Base-by-base conservation (phyloP, 1,139 yeast species). In the Pneumocystis sp. region DNA sequence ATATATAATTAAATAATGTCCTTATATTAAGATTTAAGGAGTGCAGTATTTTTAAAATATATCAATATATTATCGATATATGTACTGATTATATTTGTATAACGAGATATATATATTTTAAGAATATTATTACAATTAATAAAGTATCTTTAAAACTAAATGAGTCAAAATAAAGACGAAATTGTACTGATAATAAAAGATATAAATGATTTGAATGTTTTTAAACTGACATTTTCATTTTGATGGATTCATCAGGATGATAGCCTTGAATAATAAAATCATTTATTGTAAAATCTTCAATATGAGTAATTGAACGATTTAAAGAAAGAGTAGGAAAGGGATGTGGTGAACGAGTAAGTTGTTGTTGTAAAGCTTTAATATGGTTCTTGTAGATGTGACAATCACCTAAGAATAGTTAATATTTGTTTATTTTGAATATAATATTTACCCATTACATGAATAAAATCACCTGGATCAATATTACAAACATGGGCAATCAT, bases 401-500 rank as follows among this genome's bases (percentile, higher is more conserved):
- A 76, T 93, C 99, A 29, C 57, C 57, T 50, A 50, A 25, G 25
- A 29, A 25, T 10, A 50, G 21, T 50, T 50, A 50, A 25, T 6
- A 12, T 25, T 44, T 44, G 19, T 44, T 44, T 44, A n/a, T 50
- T 25, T 10, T 10, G 25, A 50, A 25, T 5, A 45, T 45, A 12
- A 29, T 50, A 17, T 12, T 50, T 19, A 50, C 99, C 99, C 85
- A 93, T 78, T 19, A 96, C 90, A 74, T 93, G 98, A 67, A 91
- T 83, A 70, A 93, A 88, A 71, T 91, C 97, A 42, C 97, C 97
- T 70, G 96, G 87, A 71, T 90, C 95, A 87, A 91, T 85, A 69
- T 84, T 96, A 63, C 90, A 91, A 12, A 93, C 87, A 70, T 89
- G 91, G 1, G 99, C 98, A 71, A 93, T 87, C 97, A 93, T 93